Evolutionary conservation across 2,329 filamentous ascomycete genomes (phyloP), one percentile per base, ranked within the genome.

Genomic region (Alternaria triticimaculans): DNA sequence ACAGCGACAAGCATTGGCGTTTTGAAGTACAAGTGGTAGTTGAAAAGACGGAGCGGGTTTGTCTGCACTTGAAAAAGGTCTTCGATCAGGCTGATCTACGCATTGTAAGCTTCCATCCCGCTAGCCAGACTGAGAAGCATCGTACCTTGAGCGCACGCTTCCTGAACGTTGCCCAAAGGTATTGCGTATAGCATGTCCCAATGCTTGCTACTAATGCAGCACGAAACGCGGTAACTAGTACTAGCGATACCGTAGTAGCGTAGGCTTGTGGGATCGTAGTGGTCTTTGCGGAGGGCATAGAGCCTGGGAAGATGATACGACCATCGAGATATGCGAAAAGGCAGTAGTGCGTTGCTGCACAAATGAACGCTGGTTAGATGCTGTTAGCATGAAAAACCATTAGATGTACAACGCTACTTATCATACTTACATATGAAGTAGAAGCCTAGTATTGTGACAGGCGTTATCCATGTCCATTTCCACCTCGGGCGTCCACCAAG

Each of bases 361-460:
- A n/a, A 5, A 37, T 37, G 8, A n/a, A 9, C 0, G 33, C 33
- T 37, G 33, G 3, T 9, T 37, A 37, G 2, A 37, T 4, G 2
- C 15, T 3, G 15, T 37, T 37, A 37, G 15, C 8, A 37, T 37
- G 0, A 0, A 0, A 1, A 2, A n/a, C 8, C n/a, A 37, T 2
- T 15, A 5, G 4, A 9, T 2, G 0, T n/a, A 9, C 0, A 8
- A 37, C 15, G 8, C 33, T 37, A 5, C 8, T 9, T 37, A 9
- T n/a, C 15, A 37, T 37, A 3, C 15, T 37, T 37, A 37, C 33
- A 37, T n/a, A 37, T n/a, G 1, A 37, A n/a, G 33, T 37, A 37
- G 33, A 37, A 37, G 33, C 33, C 33, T 9, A 37, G 33, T 37
- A 37, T 37, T 3, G 33, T 37, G 33, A 9, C 8, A 3, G 33